A percentile compares a stretch with the other conserved stretches of the same genome.
Conservation (phyloP, 768 basidiomycete genomes). For the Boletus sp. region DNA sequence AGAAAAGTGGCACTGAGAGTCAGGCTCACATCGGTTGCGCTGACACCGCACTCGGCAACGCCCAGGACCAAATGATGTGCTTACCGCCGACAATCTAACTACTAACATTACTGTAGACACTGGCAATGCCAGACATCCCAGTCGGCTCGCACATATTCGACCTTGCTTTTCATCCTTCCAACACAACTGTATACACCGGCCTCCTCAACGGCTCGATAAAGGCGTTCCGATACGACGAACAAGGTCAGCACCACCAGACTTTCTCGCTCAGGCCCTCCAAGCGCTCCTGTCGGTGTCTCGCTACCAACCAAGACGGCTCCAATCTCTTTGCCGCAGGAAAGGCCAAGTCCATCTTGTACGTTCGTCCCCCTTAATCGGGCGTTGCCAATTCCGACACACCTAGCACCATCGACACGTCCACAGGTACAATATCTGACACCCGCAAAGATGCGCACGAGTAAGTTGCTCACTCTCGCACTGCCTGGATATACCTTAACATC, state of each 20-base stretch:
- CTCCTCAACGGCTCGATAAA: conserved; percentile 82
- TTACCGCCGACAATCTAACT: neutral
- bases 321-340: conserved; percentile 80
- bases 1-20: neutral
- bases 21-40: neutral
- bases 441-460: conserved; percentile 63
- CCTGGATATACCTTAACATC: conserved; percentile 26
- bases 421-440: conserved; percentile 49
- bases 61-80: neutral
- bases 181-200: conserved; percentile 68
- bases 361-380: conserved; percentile 10
- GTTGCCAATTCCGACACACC: conserved; percentile 13
- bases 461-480: conserved; percentile 28
- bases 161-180: conserved; percentile 77
- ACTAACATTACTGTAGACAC: neutral
- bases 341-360: conserved; percentile 74
- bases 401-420: conserved; percentile 66
- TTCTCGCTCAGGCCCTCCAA: conserved; percentile 76
- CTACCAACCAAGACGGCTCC: conserved; percentile 62
- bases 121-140: conserved; percentile 56
- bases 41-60: conserved; percentile 2
- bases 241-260: conserved; percentile 50
- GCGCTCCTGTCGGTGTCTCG: conserved; percentile 75
- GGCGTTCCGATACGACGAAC: conserved; percentile 75
- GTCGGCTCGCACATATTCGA: conserved; percentile 85